Percentiles rank a stretch among this genome's conserved stretches.
Conservation (phyloP, 305 asterid genomes). For the Fraxinus paxiana region DNA sequence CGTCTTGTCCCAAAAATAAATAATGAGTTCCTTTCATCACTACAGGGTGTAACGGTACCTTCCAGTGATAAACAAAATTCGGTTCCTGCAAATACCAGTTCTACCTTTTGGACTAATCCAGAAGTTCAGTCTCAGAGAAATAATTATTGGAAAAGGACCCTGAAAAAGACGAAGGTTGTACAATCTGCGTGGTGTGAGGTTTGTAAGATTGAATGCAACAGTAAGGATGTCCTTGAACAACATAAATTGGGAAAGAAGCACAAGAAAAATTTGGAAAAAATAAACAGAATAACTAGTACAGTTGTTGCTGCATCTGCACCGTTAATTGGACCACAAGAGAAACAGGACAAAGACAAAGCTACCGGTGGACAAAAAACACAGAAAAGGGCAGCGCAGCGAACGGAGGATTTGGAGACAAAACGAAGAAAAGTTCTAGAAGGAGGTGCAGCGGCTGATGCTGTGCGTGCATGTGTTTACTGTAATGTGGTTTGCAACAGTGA, state of each 20-base stretch:
- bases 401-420: constrained; percentile 55
- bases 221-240: constrained; percentile 49
- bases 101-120: constrained; percentile 22
- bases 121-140: constrained; percentile 25
- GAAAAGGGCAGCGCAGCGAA: constrained; percentile 41
- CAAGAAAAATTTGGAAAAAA: constrained; percentile 52
- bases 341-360: constrained; percentile 31
- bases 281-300: constrained; percentile 17
- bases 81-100: constrained; percentile 13
- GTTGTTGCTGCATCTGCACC: constrained; percentile 17
- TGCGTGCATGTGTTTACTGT: constrained; percentile 50
- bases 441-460: constrained; percentile 56
- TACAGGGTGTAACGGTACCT: constrained; percentile 21
- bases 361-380: constrained; percentile 27
- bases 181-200: constrained; percentile 61
- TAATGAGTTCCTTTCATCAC: background rate
- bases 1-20: background rate
- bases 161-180: constrained; percentile 44
- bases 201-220: constrained; percentile 59
- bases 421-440: constrained; percentile 53
- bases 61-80: constrained; percentile 1
- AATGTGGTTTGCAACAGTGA: constrained; percentile 80
- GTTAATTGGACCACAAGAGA: constrained; percentile 49
- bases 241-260: constrained; percentile 70
- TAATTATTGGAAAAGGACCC: constrained; percentile 25